Base-by-base conservation (phyloP, 805 yeast genomes). In the Ascoidea tarda region DNA sequence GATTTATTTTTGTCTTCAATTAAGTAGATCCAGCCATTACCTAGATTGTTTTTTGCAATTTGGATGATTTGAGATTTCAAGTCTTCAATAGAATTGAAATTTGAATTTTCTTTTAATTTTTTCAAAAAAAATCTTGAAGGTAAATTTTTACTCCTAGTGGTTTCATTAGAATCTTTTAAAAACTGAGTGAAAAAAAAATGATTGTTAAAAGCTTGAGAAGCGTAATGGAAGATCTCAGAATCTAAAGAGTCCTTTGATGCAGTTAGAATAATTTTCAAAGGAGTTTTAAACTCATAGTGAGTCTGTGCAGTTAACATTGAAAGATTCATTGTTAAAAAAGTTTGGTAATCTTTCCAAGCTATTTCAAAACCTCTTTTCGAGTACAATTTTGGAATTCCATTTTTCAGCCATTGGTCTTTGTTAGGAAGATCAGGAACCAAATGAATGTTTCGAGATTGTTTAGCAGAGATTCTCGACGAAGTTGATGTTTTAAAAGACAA, bases 161-260 rank as follows among this genome's bases (percentile, higher is more conserved):
- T 21, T 56, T 49, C 52, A 51, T 55, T 60, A 16, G 59, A 54
- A 33, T 53, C 57, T 6, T 63, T 53, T 5, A 59, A 55, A 50
- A 82, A 69, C 61, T 84, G 85, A 65, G 84, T 79, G 62, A 89
- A 81, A 61, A 85, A 88, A 50, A 93, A 74, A 68, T 91, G 99
- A 70, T 93, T 93, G 69, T 89, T 90, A 70, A 86, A 91, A 2
- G 89, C 82, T 64, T 86, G 95, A 5, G 96, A 86, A 2, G 98
- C 97, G 62, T 76, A 79, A 68, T 90, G 93, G 74, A 83, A 90
- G n/a, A 78, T 67, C 52, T 78, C 77, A 42, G 89, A 82, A 60
- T 78, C 77, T 33, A 80, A 77, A 33, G 85, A 72, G 57, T 79
- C 77, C 60, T 77, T 76, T 4, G 89, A 84, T 0, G 93, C 79